These are phyloP conservation scores for Leccinum uliginosum DNA, from an alignment of 768 basidiomycete species.

Conservation along the genomic window DNA sequence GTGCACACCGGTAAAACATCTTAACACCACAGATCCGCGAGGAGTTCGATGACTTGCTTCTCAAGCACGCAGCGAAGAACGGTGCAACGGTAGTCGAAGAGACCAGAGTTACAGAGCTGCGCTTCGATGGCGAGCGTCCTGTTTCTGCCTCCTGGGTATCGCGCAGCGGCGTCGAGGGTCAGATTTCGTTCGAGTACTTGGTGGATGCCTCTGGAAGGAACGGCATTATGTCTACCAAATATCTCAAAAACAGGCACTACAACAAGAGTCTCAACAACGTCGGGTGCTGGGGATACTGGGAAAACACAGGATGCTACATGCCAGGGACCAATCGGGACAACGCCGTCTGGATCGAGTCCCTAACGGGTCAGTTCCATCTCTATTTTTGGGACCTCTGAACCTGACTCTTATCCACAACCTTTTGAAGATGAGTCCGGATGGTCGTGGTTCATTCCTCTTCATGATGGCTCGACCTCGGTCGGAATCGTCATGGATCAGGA, in stretches of 20 bases:
- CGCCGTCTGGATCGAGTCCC: conserved; percentile 35
- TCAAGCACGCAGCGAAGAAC: background rate
- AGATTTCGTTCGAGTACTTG: conserved; percentile 5
- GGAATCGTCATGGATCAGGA: conserved; percentile 48
- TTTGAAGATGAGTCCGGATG: conserved; percentile 48
- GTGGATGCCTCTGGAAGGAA: conserved; percentile 12
- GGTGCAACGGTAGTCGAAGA: conserved; percentile 1
- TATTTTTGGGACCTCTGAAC: background rate
- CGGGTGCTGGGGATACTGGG: conserved; percentile 38
- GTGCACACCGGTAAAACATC: background rate
- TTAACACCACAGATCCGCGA: background rate
- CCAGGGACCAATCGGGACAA: conserved; percentile 31
- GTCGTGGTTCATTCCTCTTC: conserved; percentile 57
- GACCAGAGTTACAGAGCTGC: conserved; percentile 5
- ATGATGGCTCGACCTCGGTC: conserved; percentile 46
- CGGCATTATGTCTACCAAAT: conserved; percentile 20
- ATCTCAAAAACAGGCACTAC: conserved; percentile 32
- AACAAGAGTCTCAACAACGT: conserved; percentile 32
- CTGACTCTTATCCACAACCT: background rate
- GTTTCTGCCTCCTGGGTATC: conserved; percentile 2
- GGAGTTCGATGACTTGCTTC: conserved; percentile 6
- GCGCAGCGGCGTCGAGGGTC: background rate
- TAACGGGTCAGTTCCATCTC: conserved; percentile 8
- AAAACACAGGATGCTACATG: conserved; percentile 25
- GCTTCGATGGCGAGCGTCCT: conserved; percentile 1